Evolutionary conservation across 768 basidiomycete species (phyloP).

Genomic region (Lactarius sp.): DNA sequence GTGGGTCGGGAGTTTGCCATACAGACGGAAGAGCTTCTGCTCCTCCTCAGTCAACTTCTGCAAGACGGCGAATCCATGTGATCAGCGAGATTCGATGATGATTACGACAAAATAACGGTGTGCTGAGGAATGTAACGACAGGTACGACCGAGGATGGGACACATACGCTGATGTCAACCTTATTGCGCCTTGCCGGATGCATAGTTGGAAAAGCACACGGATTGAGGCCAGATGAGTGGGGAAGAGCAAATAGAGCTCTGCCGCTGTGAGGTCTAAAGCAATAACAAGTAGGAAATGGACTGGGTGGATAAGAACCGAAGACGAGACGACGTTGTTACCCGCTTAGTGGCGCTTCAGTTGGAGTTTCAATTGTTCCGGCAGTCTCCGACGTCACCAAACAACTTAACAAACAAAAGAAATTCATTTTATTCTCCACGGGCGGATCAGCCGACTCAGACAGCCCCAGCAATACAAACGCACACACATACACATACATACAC

Average conservation of each 20-base stretch:
- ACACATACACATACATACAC: not conserved
- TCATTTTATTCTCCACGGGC: not conserved
- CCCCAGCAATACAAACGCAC: not conserved
- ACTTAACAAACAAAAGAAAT: not conserved
- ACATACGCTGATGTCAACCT: constrained; percentile 90
- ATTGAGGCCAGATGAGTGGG: constrained; percentile 19
- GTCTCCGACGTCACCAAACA: constrained; percentile 1
- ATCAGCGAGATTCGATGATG: not conserved
- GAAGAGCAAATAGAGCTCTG: constrained; percentile 27
- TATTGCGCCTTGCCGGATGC: constrained; percentile 79
- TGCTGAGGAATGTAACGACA: constrained; percentile 2
- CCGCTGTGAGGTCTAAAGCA: constrained; percentile 16
- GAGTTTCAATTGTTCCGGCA: constrained; percentile 11
- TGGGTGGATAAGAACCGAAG: constrained; percentile 5
- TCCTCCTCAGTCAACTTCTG: constrained; percentile 86
- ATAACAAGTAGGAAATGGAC: not conserved
- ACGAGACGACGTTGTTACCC: not conserved
- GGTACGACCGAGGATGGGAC: constrained; percentile 19
- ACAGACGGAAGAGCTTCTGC: constrained; percentile 88
- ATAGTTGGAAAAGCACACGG: constrained; percentile 37
- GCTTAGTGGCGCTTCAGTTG: not conserved
- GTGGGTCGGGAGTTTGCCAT: constrained; percentile 90
- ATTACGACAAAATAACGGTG: not conserved
- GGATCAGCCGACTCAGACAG: too few species aligned
- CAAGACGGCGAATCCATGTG: not conserved